These are phyloP conservation scores for Articulospora tetracladia DNA, from an alignment of 495 filamentous ascomycete species.

Conservation along the genomic window DNA sequence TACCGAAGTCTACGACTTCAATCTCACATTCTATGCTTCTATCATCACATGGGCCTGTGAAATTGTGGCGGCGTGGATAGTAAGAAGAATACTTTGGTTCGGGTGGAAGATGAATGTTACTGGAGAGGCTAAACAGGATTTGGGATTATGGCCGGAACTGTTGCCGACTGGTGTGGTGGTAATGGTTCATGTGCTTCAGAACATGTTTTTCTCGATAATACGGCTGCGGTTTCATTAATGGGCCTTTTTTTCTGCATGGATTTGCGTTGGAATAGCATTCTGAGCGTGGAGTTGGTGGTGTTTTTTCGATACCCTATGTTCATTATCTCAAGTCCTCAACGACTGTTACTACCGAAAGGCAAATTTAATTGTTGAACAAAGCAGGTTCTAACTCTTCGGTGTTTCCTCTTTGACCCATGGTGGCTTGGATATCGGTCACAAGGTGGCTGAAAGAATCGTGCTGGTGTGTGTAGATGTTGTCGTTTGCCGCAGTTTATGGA, in stretches of 20 bases:
- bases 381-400: no score
- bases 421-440: no score
- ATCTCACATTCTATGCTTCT: slow-evolving; percentile 54
- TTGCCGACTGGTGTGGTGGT: slow-evolving; percentile 57
- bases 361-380: neutral
- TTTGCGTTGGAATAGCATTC: neutral
- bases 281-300: neutral
- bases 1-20: slow-evolving; percentile 46
- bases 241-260: neutral
- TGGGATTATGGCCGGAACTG: slow-evolving; percentile 57
- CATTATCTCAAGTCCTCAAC: neutral
- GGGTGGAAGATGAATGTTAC: slow-evolving; percentile 54
- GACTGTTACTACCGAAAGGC: neutral
- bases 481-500: no score
- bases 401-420: no score
- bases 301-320: neutral
- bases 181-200: slow-evolving; percentile 61
- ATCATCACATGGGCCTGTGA: slow-evolving; percentile 60
- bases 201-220: slow-evolving; percentile 63
- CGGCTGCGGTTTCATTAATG: slow-evolving; percentile 51
- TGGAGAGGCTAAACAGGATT: slow-evolving; percentile 53
- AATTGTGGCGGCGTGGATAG: slow-evolving; percentile 51
- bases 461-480: no score
- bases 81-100: slow-evolving; percentile 47
- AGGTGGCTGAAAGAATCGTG: no score